Conservation (phyloP, 352 stramenopile genomes). For the Thraustochytrium striatum region DNA sequence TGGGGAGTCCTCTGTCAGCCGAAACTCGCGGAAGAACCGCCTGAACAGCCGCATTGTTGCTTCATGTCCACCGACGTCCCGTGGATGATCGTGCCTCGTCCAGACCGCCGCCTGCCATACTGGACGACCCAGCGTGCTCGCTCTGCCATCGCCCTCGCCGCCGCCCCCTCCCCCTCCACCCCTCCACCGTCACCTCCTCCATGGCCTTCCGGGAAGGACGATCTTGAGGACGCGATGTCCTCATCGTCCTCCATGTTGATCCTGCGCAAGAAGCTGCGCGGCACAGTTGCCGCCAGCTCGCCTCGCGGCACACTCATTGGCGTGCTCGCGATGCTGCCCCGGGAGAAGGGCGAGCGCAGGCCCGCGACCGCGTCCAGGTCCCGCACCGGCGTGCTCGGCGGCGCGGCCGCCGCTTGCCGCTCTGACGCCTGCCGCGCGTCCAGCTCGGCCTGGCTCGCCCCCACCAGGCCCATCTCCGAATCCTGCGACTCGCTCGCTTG, state of each 20-base stretch:
- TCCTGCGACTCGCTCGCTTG: too few relatives aligned
- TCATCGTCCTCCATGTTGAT: too few relatives aligned
- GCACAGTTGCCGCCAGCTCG: background rate
- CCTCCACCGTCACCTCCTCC: background rate
- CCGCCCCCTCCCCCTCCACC: background rate
- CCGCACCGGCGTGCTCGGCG: background rate
- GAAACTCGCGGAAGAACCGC: constrained; percentile 78
- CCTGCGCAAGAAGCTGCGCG: background rate
- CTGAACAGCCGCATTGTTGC: constrained; percentile 83
- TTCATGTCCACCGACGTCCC: constrained; percentile 86
- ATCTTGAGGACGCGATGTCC: background rate
- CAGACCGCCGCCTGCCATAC: constrained; percentile 29
- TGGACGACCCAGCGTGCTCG: background rate
- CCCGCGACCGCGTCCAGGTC: background rate
- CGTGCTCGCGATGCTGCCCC: background rate
- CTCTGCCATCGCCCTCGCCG: background rate
- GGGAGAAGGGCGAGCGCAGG: background rate
- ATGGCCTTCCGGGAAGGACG: background rate
- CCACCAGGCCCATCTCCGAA: too few relatives aligned
- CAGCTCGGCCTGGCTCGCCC: too few relatives aligned
- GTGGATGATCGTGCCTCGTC: constrained; percentile 83
- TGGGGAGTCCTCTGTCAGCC: constrained; percentile 49
- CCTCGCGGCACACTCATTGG: background rate
- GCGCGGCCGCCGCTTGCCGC: too few relatives aligned
- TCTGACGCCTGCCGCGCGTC: too few relatives aligned